A percentile compares a stretch with the other conserved stretches of the same genome.
Evolutionary conservation across 441 rosid species (phyloP).

Genomic region (Populus trichocarpa): DNA sequence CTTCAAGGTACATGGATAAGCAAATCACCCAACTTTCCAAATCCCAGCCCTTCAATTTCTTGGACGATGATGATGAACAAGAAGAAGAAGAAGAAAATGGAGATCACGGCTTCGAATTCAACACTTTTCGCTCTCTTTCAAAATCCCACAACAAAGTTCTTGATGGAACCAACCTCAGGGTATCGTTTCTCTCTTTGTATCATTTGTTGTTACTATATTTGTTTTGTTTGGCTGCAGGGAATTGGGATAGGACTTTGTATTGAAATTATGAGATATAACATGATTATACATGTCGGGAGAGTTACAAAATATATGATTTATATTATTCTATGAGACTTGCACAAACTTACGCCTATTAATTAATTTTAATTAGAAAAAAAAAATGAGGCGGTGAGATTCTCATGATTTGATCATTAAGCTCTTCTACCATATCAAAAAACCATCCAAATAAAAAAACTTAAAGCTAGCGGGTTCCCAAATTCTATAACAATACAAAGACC

Average conservation of each 20-base stretch:
- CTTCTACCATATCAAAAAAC: too few species aligned
- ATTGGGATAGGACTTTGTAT: background rate
- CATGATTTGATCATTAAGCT: too few species aligned
- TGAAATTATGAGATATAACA: background rate
- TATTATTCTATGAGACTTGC: too few species aligned
- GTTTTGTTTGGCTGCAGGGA: background rate
- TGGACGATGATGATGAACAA: constrained; percentile 11
- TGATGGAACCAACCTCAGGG: constrained; percentile 7
- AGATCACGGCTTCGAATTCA: constrained; percentile 17
- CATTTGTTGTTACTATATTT: background rate
- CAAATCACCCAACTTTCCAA: constrained; percentile 22
- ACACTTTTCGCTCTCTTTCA: background rate
- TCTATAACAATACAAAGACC: too few species aligned
- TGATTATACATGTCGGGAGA: background rate
- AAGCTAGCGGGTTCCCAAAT: too few species aligned
- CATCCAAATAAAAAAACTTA: too few species aligned
- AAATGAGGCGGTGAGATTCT: too few species aligned
- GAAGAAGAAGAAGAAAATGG: constrained; percentile 7
- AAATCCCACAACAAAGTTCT: background rate
- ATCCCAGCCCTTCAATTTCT: constrained; percentile 10
- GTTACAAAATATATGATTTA: too few species aligned
- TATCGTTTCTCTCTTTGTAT: constrained; percentile 5
- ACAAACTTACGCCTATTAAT: too few species aligned
- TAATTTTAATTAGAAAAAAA: too few species aligned
- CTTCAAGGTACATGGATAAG: constrained; percentile 30